Percentiles rank a stretch among this genome's conserved stretches.
Conservation (phyloP, 116 monocot genomes). For the Iris pallida region DNA sequence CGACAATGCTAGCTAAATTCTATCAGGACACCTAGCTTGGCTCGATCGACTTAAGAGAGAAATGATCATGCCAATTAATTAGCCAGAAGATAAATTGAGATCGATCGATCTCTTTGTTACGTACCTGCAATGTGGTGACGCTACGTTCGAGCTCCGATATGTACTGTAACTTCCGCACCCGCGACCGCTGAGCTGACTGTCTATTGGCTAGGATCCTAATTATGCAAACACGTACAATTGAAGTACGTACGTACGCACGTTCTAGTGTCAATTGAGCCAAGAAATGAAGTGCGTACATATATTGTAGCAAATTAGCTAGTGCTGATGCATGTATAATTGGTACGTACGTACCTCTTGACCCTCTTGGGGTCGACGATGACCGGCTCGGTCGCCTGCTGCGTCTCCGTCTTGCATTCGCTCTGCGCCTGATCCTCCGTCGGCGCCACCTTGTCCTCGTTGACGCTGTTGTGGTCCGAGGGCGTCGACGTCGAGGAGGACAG, state of each 20-base stretch:
- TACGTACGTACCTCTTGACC: slow-evolving; percentile 56
- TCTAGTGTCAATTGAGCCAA: too few relatives aligned
- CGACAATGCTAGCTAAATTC: neutral
- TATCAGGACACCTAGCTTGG: neutral
- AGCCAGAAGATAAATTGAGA: too few relatives aligned
- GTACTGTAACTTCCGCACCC: slow-evolving; percentile 90
- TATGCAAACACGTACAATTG: too few relatives aligned
- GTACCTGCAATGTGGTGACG: slow-evolving; percentile 72
- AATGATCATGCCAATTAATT: too few relatives aligned
- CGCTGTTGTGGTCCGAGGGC: slow-evolving; percentile 34
- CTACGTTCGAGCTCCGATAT: slow-evolving; percentile 90
- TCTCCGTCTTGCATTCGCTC: slow-evolving; percentile 28
- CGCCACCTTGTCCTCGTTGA: slow-evolving; percentile 19
- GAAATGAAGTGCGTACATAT: too few relatives aligned
- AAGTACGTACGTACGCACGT: too few relatives aligned
- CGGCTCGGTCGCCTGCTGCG: slow-evolving; percentile 9
- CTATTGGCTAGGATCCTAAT: slow-evolving; percentile 86
- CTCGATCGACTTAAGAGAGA: too few relatives aligned
- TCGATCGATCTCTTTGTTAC: slow-evolving; percentile 12
- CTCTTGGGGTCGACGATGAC: slow-evolving; percentile 65
- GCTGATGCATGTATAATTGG: too few relatives aligned
- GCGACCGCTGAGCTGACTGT: slow-evolving; percentile 91
- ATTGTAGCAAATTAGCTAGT: too few relatives aligned
- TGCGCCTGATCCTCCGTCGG: slow-evolving; percentile 25
- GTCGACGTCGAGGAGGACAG: slow-evolving; percentile 7